Evolutionary conservation across 2,329 filamentous ascomycete species (phyloP), one percentile per base, ranked within the genome.

Genomic region (Eutypella sp.): DNA sequence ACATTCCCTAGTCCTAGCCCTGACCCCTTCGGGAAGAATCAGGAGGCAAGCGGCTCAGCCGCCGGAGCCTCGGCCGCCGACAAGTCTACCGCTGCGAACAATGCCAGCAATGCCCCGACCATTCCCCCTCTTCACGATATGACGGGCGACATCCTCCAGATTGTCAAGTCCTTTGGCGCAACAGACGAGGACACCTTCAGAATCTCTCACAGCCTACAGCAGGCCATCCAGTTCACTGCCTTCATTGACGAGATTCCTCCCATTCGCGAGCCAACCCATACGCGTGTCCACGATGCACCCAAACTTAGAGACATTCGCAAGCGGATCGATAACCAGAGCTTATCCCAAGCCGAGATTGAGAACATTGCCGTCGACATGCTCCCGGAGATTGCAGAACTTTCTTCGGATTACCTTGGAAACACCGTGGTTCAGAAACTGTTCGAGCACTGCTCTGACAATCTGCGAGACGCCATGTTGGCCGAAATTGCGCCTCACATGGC

Each of bases 351-450:
- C 16, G 93, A 99, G 66, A 95, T 97, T 56, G 93, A 99, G 67
- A 85, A 84, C 53, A 95, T 93, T 52, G 93, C 93, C 34, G 76
- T 88, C 50, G 88, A 89, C 51, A 99, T 99, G 93, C 79, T 99
- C 15, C 89, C 92, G 9, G 93, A 99, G 66, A 93, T 99, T 63
- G 89, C 91, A 4, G 93, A 99, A 67, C 75, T 99, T 20, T 80
- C 93, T 2, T 96, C 92, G 0, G 93, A 99, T 67, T 99, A 99
- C 60, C 79, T 99, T 25, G 93, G 93, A 57, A 99, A 99, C 70
- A 99, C 93, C 0, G 93, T 99, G n/a, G 92, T 99, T 16, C 93
- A 99, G 71, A 99, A 99, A 70, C 75, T 99, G 39, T 99, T 99
- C 62, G 92, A 99, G 67, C 89, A 89, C 69, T 97, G 93, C 71